Conservation (phyloP, 371 early-diverging fungal genomes). For the Lichtheimia ornata region DNA sequence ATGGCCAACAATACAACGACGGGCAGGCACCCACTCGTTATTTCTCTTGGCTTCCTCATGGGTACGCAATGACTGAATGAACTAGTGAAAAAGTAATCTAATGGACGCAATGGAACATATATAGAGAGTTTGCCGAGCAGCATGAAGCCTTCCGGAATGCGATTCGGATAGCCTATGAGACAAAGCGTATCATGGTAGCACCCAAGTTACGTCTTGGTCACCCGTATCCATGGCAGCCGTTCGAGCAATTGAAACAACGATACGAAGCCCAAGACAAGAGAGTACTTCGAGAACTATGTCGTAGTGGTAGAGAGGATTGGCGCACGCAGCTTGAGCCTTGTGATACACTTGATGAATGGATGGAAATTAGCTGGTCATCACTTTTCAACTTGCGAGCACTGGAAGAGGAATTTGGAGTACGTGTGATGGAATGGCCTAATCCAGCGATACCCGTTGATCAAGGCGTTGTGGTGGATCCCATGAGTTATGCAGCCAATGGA, state of each 20-base stretch:
- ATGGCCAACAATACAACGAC: too few relatives aligned
- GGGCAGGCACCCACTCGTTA: constrained; percentile 17
- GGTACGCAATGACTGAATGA: constrained; percentile 15
- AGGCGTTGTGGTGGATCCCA: constrained; percentile 36
- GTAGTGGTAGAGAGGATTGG: constrained; percentile 13
- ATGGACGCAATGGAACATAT: neutral
- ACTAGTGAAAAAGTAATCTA: neutral
- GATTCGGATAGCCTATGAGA: constrained; percentile 43
- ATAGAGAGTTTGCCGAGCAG: constrained; percentile 39
- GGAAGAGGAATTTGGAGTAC: constrained; percentile 31
- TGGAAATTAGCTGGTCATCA: constrained; percentile 28
- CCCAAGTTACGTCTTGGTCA: constrained; percentile 44
- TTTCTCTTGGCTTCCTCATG: constrained; percentile 40
- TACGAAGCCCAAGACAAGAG: constrained; percentile 41
- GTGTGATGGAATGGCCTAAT: constrained; percentile 34
- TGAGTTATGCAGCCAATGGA: constrained; percentile 42
- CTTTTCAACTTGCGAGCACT: constrained; percentile 22
- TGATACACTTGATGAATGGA: constrained; percentile 23
- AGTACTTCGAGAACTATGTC: constrained; percentile 21
- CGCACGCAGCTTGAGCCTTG: constrained; percentile 26
- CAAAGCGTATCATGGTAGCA: constrained; percentile 47
- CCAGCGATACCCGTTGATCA: constrained; percentile 15
- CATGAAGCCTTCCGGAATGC: constrained; percentile 50
- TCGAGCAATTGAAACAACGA: constrained; percentile 32
- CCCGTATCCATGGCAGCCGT: constrained; percentile 41